Evolutionary conservation across 257 asterid species (phyloP).

Genomic region (Penstemon eatonii): DNA sequence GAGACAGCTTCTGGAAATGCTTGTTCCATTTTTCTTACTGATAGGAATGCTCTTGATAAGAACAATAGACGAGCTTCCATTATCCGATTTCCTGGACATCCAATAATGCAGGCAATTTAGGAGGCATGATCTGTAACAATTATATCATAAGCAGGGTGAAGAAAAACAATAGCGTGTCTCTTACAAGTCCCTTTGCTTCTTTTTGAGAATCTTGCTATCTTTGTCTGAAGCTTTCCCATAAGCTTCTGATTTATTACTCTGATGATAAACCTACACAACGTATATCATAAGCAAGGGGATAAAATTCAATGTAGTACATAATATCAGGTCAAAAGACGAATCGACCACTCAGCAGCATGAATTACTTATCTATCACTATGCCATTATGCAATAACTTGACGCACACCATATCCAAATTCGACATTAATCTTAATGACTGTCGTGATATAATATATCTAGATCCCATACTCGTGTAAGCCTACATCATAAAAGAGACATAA

Average conservation of each 20-base stretch:
- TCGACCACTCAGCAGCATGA: slow-evolving; percentile 21
- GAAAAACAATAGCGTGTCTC: slow-evolving; percentile 22
- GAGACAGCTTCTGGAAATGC: slow-evolving; percentile 39
- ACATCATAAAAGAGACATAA: slow-evolving; percentile 6
- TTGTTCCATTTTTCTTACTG: slow-evolving; percentile 46
- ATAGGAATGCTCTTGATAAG: slow-evolving; percentile 59
- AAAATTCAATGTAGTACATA: not conserved
- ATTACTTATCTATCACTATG: not conserved
- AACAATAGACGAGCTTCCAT: slow-evolving; percentile 54
- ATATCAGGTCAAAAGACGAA: slow-evolving; percentile 9
- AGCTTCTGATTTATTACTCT: slow-evolving; percentile 32
- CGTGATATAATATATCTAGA: slow-evolving; percentile 4
- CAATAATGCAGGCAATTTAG: slow-evolving; percentile 19
- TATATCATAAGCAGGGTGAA: not conserved
- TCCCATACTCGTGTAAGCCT: not conserved
- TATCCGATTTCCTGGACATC: slow-evolving; percentile 39
- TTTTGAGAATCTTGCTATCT: slow-evolving; percentile 37
- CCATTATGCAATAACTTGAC: slow-evolving; percentile 11
- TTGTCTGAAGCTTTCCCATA: slow-evolving; percentile 37
- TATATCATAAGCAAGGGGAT: slow-evolving; percentile 14
- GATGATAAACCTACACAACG: slow-evolving; percentile 39
- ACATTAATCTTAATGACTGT: not conserved
- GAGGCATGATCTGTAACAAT: slow-evolving; percentile 17
- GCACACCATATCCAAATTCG: not conserved
- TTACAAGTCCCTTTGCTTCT: slow-evolving; percentile 50